Conservation (phyloP, 768 basidiomycete species). For the Termitomyces sp. region DNA sequence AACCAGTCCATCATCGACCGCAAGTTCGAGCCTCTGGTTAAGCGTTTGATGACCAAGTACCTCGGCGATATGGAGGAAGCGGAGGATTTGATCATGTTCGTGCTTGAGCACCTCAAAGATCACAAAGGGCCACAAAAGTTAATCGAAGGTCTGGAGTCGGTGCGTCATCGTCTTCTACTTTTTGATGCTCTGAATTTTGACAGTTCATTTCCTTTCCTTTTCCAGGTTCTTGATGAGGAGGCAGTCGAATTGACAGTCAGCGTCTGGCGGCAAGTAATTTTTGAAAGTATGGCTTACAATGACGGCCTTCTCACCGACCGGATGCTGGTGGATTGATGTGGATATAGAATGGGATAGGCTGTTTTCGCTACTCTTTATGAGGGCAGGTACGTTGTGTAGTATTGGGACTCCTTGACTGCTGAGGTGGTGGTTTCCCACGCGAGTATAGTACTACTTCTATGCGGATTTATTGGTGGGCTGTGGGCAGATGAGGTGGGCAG, state of each 20-base stretch:
- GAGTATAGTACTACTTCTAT: conserved; percentile 26
- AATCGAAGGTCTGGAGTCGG: conserved; percentile 87
- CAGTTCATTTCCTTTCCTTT: conserved; percentile 2
- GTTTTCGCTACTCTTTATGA: conserved; percentile 27
- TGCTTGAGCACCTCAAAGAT: conserved; percentile 88
- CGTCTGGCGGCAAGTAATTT: conserved; percentile 91
- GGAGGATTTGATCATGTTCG: conserved; percentile 92
- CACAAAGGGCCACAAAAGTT: conserved; percentile 83
- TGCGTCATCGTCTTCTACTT: conserved; percentile 39
- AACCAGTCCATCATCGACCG: conserved; percentile 74
- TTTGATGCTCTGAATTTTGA: not conserved
- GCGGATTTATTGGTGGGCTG: conserved; percentile 22
- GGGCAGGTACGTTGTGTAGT: conserved; percentile 64
- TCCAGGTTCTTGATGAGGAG: conserved; percentile 90
- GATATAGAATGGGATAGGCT: conserved; percentile 18
- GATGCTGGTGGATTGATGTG: conserved; percentile 69
- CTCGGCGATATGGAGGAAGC: conserved; percentile 86
- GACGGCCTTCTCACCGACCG: conserved; percentile 86
- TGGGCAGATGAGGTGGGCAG: conserved; percentile 14
- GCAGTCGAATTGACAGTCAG: conserved; percentile 72
- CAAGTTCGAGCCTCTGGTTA: conserved; percentile 84
- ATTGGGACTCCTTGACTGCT: conserved; percentile 40
- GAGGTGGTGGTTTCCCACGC: conserved; percentile 36
- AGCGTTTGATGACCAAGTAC: conserved; percentile 79
- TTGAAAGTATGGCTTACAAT: conserved; percentile 91